Base-by-base conservation (phyloP, 208 protist species). In the Leishmania tropica region DNA sequence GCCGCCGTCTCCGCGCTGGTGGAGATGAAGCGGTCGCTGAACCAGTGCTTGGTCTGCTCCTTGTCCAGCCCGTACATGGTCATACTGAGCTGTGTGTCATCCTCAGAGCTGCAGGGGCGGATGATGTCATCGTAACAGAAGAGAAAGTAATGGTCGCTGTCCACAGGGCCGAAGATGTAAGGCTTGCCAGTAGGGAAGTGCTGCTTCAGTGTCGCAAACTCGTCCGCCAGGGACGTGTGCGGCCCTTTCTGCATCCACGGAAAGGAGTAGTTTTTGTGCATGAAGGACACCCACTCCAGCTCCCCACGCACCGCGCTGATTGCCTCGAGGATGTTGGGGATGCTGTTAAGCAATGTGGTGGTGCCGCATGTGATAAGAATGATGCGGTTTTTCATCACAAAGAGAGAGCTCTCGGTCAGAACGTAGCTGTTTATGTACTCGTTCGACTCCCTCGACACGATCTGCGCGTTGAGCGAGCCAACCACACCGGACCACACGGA, bases 361-460 rank as follows among this genome's bases (percentile, higher is more conserved):
- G 95, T 98, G 28, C 98, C 98, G 83, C 98, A 99, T 53, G 98
- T 99, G 77, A 98, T 98, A 71, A 99, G 84, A 45, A 99, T 89
- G 31, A 99, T 90, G 65, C 92, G 89, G 60, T 97, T 89, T n/a
- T 81, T 81, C 89, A 93, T 98, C 28, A 99, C 96, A 82, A 99
- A 99, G n/a, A 99, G 89, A 1, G 91, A 97, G 78, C 92, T 97
- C 87, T 99, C 98, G 19, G 95, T 97, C 31, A 99, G 88, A 4
- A 99, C 93, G 84, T 98, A 99, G 71, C 92, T 96, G 73, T 95
- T 94, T 85, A 98, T 98, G 62, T 90, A 71, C 65, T 92, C 93
- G 78, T 98, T 98, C 65, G 72, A 72, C 72, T 91, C 90, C 78
- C 85, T 88, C 5, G 90, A 95, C 5, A 99, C 89, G 76, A 98